Evolutionary conservation across 371 early-diverging fungal species (phyloP), one percentile per base, ranked within the genome.

Genomic region (Mucor sp.): DNA sequence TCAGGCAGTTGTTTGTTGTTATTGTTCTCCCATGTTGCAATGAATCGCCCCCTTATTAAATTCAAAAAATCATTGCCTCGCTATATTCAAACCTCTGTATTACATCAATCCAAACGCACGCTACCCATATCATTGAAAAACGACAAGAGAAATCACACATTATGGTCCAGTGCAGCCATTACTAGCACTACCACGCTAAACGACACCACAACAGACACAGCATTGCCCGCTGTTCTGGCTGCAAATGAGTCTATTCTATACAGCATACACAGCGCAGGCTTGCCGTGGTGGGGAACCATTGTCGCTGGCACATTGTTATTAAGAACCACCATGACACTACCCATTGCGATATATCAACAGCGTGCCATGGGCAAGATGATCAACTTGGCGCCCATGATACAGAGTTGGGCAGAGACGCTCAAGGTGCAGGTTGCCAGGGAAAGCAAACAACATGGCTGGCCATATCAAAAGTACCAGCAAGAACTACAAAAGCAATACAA

Each of bases 281-380:
- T 90, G 7, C 91, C 94, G 0, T 93, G 93, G 93, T 91, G 89
- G 88, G 80, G 82, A 0, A 85, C 91, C 12, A 89, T 93, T 65
- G 74, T 90, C 17, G 64, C 76, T 2, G 71, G 85, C 11, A 92
- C 93, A 0, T 66, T 91, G 15, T 50, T 80, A 1, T 78, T 93
- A 11, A 85, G 94, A 27, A 68, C 85, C 1, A 65, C 77, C 2
- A 70, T 88, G 71, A 94, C 94, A 0, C 67, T 92, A 4, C 95
- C 95, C 6, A 84, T 94, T 21, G 93, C 95, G 19, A 72, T 92
- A 9, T 83, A 89, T 35, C 93, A 93, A 70, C 90, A 89, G 72
- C 72, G 82, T 9, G 84, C 86, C 15, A 56, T 88, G 1, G 87
- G 83, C 0, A 81, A 87, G 14, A 85, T 89, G 80, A 71, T 86